Evolutionary conservation across 2,329 filamentous ascomycete genomes (phyloP), one percentile per base, ranked within the genome.

Genomic region (Macrophomina tecta): DNA sequence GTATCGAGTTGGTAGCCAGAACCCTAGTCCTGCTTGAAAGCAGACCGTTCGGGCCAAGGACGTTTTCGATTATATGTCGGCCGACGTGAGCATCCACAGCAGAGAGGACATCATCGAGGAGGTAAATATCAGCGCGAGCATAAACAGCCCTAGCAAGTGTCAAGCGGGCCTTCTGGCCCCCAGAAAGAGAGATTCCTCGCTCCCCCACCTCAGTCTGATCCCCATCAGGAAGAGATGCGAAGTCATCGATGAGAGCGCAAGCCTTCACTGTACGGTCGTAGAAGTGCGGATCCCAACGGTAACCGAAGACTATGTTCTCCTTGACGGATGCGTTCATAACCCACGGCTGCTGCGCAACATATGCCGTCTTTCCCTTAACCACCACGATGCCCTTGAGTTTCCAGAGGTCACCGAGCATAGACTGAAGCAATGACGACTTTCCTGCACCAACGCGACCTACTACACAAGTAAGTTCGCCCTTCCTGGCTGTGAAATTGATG

Each of bases 41-140:
- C 6, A 99, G 83, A 70, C 95, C 95, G 69, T 90, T 90, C 4
- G 91, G 85, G 12, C 95, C 95, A 42, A 99, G 87, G 0, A 99
- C 95, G 69, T 95, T 92, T 76, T 98, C 91, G 73, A 97, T 97
- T 67, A 99, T 86, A 80, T 99, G 95, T 70, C 92, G 87, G 60
- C 95, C 95, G 68, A 99, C 95, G 75, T 99, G 95, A 70, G 97
- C 94, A 80, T 99, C 95, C n/a, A 99, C 95, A 0, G 96, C 95
- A 16, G 94, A 98, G 11, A 99, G 85, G 69, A 94, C 91, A 76
- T 99, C 95, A 72, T 99, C 95, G 11, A 99, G 85, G 12, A 99
- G 85, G 75, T 98, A 98, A 60, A 99, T 89, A 77, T 99, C 96
- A n/a, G 95, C 93, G 72, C 95, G 88, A 62, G 96, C 94, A 76